Conservation (phyloP, 371 early-diverging fungal genomes). For the Capillidium rhysosporum region DNA sequence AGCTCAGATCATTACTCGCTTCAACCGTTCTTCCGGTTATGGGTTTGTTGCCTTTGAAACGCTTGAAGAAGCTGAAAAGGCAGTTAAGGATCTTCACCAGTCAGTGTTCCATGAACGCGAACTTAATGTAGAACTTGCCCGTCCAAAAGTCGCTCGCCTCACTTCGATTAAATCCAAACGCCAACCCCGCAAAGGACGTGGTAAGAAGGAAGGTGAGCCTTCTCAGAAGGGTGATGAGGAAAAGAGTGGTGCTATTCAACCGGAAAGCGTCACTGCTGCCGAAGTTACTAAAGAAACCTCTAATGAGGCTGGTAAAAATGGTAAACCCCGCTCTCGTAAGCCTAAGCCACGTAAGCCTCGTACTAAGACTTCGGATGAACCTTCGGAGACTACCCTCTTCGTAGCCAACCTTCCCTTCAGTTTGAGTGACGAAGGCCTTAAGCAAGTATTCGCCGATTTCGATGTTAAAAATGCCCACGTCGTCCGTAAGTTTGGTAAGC, state of each 20-base stretch:
- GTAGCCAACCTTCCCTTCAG: conserved; percentile 85
- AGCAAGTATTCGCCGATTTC: conserved; percentile 52
- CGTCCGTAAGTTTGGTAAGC: conserved; percentile 19
- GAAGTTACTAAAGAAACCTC: not conserved
- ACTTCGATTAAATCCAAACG: conserved; percentile 1
- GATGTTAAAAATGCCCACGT: conserved; percentile 56
- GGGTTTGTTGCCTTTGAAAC: conserved; percentile 80
- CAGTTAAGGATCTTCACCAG: conserved; percentile 43
- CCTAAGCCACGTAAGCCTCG: not conserved
- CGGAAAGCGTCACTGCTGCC: not conserved
- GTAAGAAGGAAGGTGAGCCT: conserved; percentile 10
- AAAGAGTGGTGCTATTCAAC: not conserved
- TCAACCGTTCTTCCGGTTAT: conserved; percentile 62
- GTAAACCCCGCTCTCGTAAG: not conserved
- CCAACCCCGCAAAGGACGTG: not conserved
- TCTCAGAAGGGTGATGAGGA: conserved; percentile 11
- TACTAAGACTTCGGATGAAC: conserved; percentile 10
- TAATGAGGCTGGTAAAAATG: not conserved
- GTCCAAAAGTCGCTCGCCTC: conserved; percentile 22
- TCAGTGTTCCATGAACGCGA: conserved; percentile 52
- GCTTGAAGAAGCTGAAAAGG: conserved; percentile 46
- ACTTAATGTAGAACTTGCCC: conserved; percentile 76
- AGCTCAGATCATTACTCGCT: conserved; percentile 54
- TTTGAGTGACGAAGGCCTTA: conserved; percentile 51
- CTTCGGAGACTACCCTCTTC: conserved; percentile 65